Evolutionary conservation across 2,329 filamentous ascomycete genomes (phyloP), one percentile per base, ranked within the genome.

Genomic region (Fusarium sp.): DNA sequence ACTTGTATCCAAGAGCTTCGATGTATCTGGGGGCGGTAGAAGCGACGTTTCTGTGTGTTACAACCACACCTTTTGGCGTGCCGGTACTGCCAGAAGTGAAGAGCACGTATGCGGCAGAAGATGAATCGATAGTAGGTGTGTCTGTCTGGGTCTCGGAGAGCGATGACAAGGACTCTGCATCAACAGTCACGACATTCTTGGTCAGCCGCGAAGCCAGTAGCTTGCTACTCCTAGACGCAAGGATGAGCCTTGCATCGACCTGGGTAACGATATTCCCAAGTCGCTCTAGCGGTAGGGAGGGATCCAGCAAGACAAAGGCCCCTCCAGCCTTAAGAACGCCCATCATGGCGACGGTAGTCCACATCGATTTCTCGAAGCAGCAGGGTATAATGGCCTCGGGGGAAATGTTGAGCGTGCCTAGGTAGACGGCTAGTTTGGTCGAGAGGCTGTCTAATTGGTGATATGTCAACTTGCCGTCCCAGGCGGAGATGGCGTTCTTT

Each of bases 391-490:
- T 18, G 11, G 40, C 54, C 28, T 77, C 78, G 7, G 72, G 70
- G 4, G 61, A 47, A n/a, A 83, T 68, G 15, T 77, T 77, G 37
- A 74, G 66, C 7, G 71, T 65, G 23, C 76, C 58, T 1, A 86
- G 75, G 54, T 79, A 72, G 15, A 69, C 68, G 9, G 83, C 82
- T 13, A 85, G 76, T 3, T 73, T 65, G 41, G 78, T 79, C 1
- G 84, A 83, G 12, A 79, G 72, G 1, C 68, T 59, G 44, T 84
- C 80, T 5, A 85, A 74, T 40, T 85, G 77, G 39, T 73, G 58
- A 59, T 84, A 85, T 10, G 82, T 82, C 59, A 84, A 78, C 44
- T 76, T 23, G 40, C 62, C 75, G 47, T 76, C 74, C 75, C 72
- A 77, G 12, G 73, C 69, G 34, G 60, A 73, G 23, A 77, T 53